A percentile compares a stretch with the other conserved stretches of the same genome.
These are phyloP conservation scores for Exophiala bonariae DNA, from an alignment of 2,329 filamentous ascomycete genomes.

Conservation along the genomic window DNA sequence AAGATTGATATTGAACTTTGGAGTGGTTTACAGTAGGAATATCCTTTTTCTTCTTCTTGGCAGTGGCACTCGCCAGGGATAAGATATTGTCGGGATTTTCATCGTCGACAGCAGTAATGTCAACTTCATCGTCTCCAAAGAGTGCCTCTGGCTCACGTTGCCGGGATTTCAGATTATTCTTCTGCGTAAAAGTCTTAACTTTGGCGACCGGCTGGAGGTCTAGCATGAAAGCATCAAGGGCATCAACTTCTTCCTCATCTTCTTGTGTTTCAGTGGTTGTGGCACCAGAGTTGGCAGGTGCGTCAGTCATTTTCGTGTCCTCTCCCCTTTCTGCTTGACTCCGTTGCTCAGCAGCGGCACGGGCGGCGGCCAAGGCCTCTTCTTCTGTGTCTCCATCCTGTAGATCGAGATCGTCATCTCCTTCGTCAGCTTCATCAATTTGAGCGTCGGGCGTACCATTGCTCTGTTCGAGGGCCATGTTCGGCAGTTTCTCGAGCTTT, in stretches of 20 bases:
- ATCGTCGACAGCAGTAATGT: slow-evolving; percentile 61
- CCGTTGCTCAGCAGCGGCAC: slow-evolving; percentile 81
- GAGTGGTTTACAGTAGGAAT: slow-evolving; percentile 83
- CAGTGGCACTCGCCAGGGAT: slow-evolving; percentile 48
- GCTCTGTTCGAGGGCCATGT: slow-evolving; percentile 56
- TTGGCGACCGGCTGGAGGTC: slow-evolving; percentile 55
- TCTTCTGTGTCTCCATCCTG: slow-evolving; percentile 81
- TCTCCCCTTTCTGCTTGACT: slow-evolving; percentile 38
- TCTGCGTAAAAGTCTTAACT: slow-evolving; percentile 26
- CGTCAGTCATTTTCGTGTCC: slow-evolving; percentile 36
- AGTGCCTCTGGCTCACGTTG: slow-evolving; percentile 76
- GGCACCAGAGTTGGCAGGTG: slow-evolving; percentile 40
- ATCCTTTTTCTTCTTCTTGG: slow-evolving; percentile 81
- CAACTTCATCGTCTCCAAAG: slow-evolving; percentile 76
- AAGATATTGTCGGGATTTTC: slow-evolving; percentile 65
- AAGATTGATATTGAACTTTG: slow-evolving; percentile 80
- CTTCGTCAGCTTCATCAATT: slow-evolving; percentile 61
- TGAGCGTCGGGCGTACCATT: slow-evolving; percentile 60
- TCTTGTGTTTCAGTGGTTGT: slow-evolving; percentile 43
- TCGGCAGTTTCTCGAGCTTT: slow-evolving; percentile 88
- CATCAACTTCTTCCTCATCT: slow-evolving; percentile 74
- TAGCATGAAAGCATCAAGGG: slow-evolving; percentile 96
- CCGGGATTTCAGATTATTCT: slow-evolving; percentile 48
- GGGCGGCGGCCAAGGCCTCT: slow-evolving; percentile 79
- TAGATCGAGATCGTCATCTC: slow-evolving; percentile 73